phyloP scores from a whole-genome alignment of 805 yeast genomes.

The Cyberlindnera misumaiensis region DNA sequence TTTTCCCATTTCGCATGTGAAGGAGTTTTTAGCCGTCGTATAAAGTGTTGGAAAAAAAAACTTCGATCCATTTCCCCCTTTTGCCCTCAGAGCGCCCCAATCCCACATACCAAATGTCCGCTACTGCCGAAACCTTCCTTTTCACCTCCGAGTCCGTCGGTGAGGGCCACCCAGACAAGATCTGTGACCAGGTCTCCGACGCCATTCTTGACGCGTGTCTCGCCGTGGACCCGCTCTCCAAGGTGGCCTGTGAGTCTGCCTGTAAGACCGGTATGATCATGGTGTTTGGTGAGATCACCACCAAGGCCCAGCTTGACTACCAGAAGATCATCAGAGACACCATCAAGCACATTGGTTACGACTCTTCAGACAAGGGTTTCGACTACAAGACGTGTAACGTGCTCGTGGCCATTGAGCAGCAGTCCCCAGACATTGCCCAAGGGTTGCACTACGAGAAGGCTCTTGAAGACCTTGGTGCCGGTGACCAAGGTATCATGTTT shows the following conservation, averaged over 20 bases:
- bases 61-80: not conserved
- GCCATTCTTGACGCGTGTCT: conserved; percentile 98
- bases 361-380: conserved; percentile 90
- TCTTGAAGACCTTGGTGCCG: conserved; percentile 97
- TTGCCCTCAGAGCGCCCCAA: not conserved
- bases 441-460: conserved; percentile 97
- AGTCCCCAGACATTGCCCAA: conserved; percentile 98
- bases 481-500: conserved; percentile 99
- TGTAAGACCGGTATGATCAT: conserved; percentile 98
- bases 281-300: conserved; percentile 99
- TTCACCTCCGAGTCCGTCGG: conserved; percentile 88
- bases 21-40: not conserved
- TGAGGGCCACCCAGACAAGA: conserved; percentile 93
- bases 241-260: conserved; percentile 99
- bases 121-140: conserved; percentile 40
- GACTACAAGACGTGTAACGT: conserved; percentile 99
- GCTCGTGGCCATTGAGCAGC: conserved; percentile 98
- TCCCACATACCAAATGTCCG: conserved; percentile 14
- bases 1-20: too few species aligned
- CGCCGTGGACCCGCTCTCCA: conserved; percentile 91
- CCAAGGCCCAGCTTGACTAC: conserved; percentile 91
- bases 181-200: conserved; percentile 98
- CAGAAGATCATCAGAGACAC: conserved; percentile 98
- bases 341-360: conserved; percentile 97
- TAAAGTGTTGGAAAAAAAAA: not conserved